Percentiles rank a stretch among this genome's conserved stretches.
phyloP scores from a whole-genome alignment of 306 rosid species.

The Quercus agrifolia region DNA sequence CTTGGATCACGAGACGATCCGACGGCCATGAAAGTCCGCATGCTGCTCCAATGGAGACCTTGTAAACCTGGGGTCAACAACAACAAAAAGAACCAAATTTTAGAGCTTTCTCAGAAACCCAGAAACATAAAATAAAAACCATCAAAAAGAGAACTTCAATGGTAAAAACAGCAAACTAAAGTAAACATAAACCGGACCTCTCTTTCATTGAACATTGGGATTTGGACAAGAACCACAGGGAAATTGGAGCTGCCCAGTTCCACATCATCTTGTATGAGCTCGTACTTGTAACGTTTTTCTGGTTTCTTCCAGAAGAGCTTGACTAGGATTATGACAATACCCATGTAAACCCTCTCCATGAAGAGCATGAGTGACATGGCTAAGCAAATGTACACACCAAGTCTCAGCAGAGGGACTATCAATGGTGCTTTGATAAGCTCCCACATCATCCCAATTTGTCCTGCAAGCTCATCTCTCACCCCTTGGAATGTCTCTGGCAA shows the following conservation, averaged over 20 bases:
- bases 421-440: slow-evolving; percentile 83
- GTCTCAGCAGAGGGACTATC: slow-evolving; percentile 77
- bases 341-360: slow-evolving; percentile 87
- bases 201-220: slow-evolving; percentile 95
- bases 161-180: background rate
- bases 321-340: slow-evolving; percentile 77
- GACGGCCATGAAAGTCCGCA: slow-evolving; percentile 97
- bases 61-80: slow-evolving; percentile 63
- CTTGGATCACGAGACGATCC: slow-evolving; percentile 97
- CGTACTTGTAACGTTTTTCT: slow-evolving; percentile 65
- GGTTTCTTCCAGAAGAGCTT: slow-evolving; percentile 95
- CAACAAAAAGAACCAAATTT: slow-evolving; percentile 9
- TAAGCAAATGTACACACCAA: slow-evolving; percentile 56
- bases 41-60: slow-evolving; percentile 98
- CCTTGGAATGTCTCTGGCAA: slow-evolving; percentile 64
- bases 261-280: slow-evolving; percentile 63
- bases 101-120: slow-evolving; percentile 9
- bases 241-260: slow-evolving; percentile 78
- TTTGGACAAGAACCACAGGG: slow-evolving; percentile 89
- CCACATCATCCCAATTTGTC: slow-evolving; percentile 70
- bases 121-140: background rate
- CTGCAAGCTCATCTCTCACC: slow-evolving; percentile 49
- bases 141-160: background rate
- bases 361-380: slow-evolving; percentile 97
- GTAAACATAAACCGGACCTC: slow-evolving; percentile 50